Conservation (phyloP, 345 rosid genomes). For the Corchorus capsularis region DNA sequence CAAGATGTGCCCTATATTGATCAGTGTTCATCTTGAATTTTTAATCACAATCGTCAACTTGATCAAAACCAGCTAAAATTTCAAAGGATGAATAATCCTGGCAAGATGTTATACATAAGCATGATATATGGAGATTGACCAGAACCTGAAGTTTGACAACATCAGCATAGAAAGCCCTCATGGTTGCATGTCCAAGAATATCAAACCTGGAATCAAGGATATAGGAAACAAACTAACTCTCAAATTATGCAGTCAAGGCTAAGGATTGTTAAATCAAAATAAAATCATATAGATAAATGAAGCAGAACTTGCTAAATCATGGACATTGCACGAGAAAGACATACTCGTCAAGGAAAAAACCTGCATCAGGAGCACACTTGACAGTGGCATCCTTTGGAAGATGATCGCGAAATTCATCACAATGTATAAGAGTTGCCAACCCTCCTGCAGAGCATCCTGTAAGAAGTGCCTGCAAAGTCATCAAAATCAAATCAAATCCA, state of each 20-base stretch:
- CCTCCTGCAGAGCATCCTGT: conserved; percentile 99
- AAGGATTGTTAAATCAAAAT: not conserved
- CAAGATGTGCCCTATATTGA: not conserved
- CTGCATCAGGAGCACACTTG: conserved; percentile 94
- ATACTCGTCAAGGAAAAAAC: conserved; percentile 28
- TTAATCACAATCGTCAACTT: not conserved
- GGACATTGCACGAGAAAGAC: not conserved
- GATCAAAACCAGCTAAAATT: conserved; percentile 2
- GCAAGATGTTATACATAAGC: not conserved
- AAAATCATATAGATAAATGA: no score
- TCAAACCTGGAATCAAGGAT: conserved; percentile 63
- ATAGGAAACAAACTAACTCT: not conserved
- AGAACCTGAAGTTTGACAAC: conserved; percentile 67
- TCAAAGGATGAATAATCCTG: not conserved
- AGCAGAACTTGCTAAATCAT: no score
- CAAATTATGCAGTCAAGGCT: not conserved
- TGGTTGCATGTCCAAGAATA: conserved; percentile 56
- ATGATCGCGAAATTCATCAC: conserved; percentile 69
- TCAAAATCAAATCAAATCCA: not conserved
- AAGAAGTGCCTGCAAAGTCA: conserved; percentile 69
- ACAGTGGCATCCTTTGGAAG: conserved; percentile 67
- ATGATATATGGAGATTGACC: no score
- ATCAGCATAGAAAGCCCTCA: conserved; percentile 66
- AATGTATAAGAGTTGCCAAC: conserved; percentile 83
- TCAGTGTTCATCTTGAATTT: not conserved